Conservation (phyloP, 106 monocot species). For the Dendrobium huoshanense region DNA sequence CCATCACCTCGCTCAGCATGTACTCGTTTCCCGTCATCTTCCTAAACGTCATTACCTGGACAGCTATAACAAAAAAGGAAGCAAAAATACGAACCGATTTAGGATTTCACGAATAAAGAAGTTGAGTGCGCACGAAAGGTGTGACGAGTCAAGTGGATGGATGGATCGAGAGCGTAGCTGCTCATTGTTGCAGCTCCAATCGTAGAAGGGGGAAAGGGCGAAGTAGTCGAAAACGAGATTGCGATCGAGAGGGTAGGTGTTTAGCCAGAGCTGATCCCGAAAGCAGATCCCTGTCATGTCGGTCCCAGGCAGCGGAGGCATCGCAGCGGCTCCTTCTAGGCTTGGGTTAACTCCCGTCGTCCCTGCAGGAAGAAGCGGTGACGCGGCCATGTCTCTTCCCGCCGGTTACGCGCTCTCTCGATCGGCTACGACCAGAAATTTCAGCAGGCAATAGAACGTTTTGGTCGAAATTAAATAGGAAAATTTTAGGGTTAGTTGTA, state of each 20-base stretch:
- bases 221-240: constrained; percentile 98
- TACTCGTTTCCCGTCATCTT: constrained; percentile 99
- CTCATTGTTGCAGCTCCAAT: constrained; percentile 94
- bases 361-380: constrained; percentile 42
- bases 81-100: neutral
- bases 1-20: constrained; percentile 87
- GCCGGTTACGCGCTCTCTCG: neutral
- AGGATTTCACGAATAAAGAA: neutral
- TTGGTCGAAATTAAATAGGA: no score
- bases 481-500: no score
- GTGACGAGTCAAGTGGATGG: constrained; percentile 88
- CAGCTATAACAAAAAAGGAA: neutral
- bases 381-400: constrained; percentile 41
- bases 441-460: no score
- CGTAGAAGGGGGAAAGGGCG: constrained; percentile 95
- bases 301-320: constrained; percentile 80
- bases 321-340: constrained; percentile 20
- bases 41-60: constrained; percentile 17
- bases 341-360: constrained; percentile 22
- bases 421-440: neutral
- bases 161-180: constrained; percentile 79
- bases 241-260: constrained; percentile 87
- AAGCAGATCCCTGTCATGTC: constrained; percentile 99
- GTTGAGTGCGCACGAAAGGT: constrained; percentile 63
- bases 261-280: constrained; percentile 94